Evolutionary conservation across 345 rosid species (phyloP), one percentile per base, ranked within the genome.

Genomic region (Turnera subulata): DNA sequence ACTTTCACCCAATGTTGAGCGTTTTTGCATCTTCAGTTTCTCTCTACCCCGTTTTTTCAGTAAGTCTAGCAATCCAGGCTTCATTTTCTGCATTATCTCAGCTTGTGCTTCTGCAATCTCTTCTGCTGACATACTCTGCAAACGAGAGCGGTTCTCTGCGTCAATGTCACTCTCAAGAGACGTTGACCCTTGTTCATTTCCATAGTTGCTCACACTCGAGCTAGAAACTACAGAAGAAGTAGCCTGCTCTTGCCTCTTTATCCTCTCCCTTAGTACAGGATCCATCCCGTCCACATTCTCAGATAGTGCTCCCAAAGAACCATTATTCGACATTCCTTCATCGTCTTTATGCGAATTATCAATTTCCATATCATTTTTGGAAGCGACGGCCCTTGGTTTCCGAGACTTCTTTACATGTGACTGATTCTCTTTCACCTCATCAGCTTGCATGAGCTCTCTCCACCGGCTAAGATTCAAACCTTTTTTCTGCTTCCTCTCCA

Each of bases 101-200:
- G 89, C 81, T 51, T 66, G 89, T 66, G 96, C 89, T 78, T 84
- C 67, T 11, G 82, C 83, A 68, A 88, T 86, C 67, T 92, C 96
- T 40, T 81, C 80, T 13, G 80, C 53, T 19, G 95, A 74, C 98
- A 92, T 92, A 45, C 76, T 57, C 63, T 74, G 70, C 65, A 92
- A 64, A 65, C 75, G 80, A 33, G 84, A 76, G 24, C 50, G 67
- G 65, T 92, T 89, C 74, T 92, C 98, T 17, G 59, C 75, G 76
- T 91, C 91, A 73, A 91, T 91, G 69, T 84, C 91, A 69, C 73
- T 73, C 74, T 81, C 89, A 42, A 85, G 79, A 58, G 85, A 76
- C 42, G 68, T 44, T 22, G 82, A 52, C 22, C 55, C 64, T 22
- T 59, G 80, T 50, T 62, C 70, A 70, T 60, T 69, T 46, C 56